Conservation (phyloP, 306 rosid genomes). For the Lathyrus sativus region DNA sequence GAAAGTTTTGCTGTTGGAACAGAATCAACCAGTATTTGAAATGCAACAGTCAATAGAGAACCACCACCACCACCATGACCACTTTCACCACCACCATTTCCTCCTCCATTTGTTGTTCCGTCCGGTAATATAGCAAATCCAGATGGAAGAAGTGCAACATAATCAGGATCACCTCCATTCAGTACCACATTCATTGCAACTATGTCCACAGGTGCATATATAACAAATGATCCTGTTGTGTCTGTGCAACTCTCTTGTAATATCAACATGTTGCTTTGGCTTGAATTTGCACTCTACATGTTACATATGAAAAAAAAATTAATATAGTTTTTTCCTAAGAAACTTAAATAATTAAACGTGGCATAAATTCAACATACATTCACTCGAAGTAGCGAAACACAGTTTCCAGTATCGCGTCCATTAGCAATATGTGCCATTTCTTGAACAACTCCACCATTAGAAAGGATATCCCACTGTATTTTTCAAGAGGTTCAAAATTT, state of each 20-base stretch:
- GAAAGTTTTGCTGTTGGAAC: constrained; percentile 93
- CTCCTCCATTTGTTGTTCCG: constrained; percentile 52
- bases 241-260: constrained; percentile 93
- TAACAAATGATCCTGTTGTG: constrained; percentile 77
- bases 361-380: constrained; percentile 51
- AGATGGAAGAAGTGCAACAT: constrained; percentile 96
- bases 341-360: not conserved
- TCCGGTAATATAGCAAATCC: constrained; percentile 96
- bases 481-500: constrained; percentile 18
- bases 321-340: not conserved
- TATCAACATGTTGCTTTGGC: constrained; percentile 98
- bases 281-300: constrained; percentile 88
- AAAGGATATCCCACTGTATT: constrained; percentile 96
- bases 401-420: constrained; percentile 90
- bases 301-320: not conserved
- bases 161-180: constrained; percentile 92
- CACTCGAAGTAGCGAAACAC: constrained; percentile 88
- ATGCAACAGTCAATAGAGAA: constrained; percentile 89
- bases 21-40: constrained; percentile 91
- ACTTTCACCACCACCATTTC: constrained; percentile 43
- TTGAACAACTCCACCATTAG: constrained; percentile 94
- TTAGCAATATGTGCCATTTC: constrained; percentile 99
- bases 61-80: constrained; percentile 84
- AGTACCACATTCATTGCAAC: constrained; percentile 91
- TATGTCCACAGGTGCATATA: constrained; percentile 91